These are phyloP conservation scores for Candida glucosophila DNA, from an alignment of 1,139 yeast species.

Conservation along the genomic window DNA sequence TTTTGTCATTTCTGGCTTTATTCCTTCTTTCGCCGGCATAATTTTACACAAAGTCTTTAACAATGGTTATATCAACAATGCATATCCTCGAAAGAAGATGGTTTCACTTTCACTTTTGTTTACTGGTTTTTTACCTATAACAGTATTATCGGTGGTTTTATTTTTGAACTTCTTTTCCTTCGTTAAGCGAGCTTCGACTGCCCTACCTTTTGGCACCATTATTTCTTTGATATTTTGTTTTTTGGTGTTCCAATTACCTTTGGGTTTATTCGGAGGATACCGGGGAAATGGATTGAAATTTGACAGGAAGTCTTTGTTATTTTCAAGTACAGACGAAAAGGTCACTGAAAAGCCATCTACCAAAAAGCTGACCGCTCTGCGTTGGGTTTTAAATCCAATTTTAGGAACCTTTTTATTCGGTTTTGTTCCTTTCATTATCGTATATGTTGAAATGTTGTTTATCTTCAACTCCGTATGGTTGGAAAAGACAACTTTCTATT, in stretches of 20 bases:
- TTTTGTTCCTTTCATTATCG: conserved; percentile 68
- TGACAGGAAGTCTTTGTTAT: conserved; percentile 11
- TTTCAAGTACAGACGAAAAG: conserved; percentile 2
- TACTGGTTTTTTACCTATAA: conserved; percentile 55
- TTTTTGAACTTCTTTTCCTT: conserved; percentile 62
- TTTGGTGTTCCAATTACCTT: conserved; percentile 63
- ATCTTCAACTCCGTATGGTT: conserved; percentile 74
- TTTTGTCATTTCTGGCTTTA: conserved; percentile 61
- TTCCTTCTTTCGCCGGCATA: conserved; percentile 67
- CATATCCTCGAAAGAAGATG: conserved; percentile 12
- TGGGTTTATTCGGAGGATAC: conserved; percentile 65
- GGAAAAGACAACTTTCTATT: conserved; percentile 70
- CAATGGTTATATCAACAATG: conserved; percentile 20
- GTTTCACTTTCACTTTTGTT: conserved; percentile 38
- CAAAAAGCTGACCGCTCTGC: no score
- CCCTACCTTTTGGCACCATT: conserved; percentile 69
- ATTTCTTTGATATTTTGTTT: conserved; percentile 50
- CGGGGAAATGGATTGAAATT: conserved; percentile 39
- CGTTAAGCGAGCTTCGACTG: conserved; percentile 70
- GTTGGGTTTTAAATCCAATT: conserved; percentile 17
- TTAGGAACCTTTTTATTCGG: conserved; percentile 42
- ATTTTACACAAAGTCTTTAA: conserved; percentile 49
- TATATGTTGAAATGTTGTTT: conserved; percentile 68
- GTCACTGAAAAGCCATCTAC: conserved; percentile 3
- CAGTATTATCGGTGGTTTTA: conserved; percentile 44